Evolutionary conservation across 805 yeast species (phyloP), one percentile per base, ranked within the genome.

Genomic region (Barnettozyma vustinii): DNA sequence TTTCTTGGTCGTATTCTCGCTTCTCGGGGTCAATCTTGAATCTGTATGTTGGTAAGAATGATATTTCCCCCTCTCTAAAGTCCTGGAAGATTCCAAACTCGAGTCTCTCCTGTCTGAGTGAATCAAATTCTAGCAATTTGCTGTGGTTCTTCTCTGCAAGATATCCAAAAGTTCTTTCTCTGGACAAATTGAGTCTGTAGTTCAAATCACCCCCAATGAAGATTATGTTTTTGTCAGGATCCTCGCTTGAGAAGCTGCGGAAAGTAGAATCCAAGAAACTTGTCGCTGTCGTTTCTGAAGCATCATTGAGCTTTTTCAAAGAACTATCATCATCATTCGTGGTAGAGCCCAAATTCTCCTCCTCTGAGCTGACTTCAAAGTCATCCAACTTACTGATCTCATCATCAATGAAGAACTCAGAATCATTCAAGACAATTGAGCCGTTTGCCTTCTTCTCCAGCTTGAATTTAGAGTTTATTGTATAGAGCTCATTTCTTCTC

Each of bases 11-110:
- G 40, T 61, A 62, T 37, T 63, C 59, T 23, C 55, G 55, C 37
- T 39, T 44, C 5, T 27, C 39, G 6, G 58, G 52, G 32, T 46
- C 42, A 30, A 56, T 46, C 42, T 44, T 53, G 18, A 73, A 64
- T 56, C 79, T 80, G 58, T 76, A 81, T 2, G 84, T 79, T 1
- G 87, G 87, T 2, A 73, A 63, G 57, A 81, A 81, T 1, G 52
- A 44, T 19, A 81, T 72, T 1, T 57, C 54, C 2, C 74, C 73
- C 56, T 81, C 87, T 23, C 63, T 58, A 52, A 78, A 80, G 3
- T 75, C 76, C 13, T 60, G 50, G 20, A 48, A 44, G 23, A 48
- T 36, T 2, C 47, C 52, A 20, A 16, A 44, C 12, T 81, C 63
- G 1, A 79, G 56, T 30, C 62, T 56, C 3, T 64, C 66, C 20